Evolutionary conservation across 2,329 filamentous ascomycete species (phyloP), one percentile per base, ranked within the genome.

Genomic region (Pseudogymnoascus sp.): DNA sequence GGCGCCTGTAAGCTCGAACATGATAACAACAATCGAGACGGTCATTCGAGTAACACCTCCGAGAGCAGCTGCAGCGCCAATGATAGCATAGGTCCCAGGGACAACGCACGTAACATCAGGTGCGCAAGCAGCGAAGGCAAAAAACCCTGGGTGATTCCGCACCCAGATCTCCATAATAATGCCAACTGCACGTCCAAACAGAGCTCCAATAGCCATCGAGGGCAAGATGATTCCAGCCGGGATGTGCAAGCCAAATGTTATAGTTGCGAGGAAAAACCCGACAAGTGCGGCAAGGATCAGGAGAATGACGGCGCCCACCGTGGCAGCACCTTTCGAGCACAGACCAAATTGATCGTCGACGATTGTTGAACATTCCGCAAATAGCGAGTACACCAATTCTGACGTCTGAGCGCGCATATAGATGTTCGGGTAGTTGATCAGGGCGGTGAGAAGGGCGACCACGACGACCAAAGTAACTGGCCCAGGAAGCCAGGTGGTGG

Each of bases 11-110:
- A 99, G 86, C 78, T 99, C 94, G 72, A 99, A 99, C 89, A 97
- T 97, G 77, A 99, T 99, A 71, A 97, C 94, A 4, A 99, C 93
- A 68, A 99, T 97, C 11, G 92, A 97, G 10, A 97, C 92, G 0
- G 94, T 99, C 87, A 99, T 95, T 68, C 93, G 86, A 16, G 93
- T 97, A 37, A 95, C 91, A 59, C 94, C 94, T 5, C 90, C 91
- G 1, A 99, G 84, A n/a, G 93, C 91, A 3, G 94, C 92, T 0
- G 94, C 93, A 0, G 94, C 94, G 35, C 94, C 94, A 66, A 99
- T 89, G 70, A 99, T 96, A 66, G 94, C 94, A 73, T 99, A 99
- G 1, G 93, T 95, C 12, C 93, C 94, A 0, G 94, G 93, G 0
- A 90, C 97, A 60, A 99, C 86, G 76, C 94, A 99, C 6, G 88